Conservation (phyloP, 148 eudicot genomes). For the Vaccinium vitisidaea region DNA sequence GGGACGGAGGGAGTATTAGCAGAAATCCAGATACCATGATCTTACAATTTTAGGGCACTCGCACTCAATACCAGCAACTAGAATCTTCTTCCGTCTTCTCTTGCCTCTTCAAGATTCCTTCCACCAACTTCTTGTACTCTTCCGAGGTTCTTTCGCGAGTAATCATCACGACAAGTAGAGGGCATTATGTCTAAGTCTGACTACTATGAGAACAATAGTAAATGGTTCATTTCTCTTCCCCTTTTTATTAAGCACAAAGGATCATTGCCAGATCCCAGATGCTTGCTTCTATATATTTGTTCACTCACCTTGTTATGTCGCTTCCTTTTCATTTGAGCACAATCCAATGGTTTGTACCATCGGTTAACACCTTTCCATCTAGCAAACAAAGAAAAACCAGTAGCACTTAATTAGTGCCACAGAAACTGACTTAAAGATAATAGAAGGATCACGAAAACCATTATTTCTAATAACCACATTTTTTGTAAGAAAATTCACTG, state of each 20-base stretch:
- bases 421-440: neutral
- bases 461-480: too few species aligned
- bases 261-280: neutral
- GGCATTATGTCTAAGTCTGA: neutral
- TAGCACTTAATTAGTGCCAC: neutral
- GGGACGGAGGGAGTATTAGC: too few species aligned
- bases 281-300: neutral
- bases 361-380: conserved; percentile 82
- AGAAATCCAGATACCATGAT: neutral
- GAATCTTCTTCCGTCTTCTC: conserved; percentile 65
- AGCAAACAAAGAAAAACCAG: neutral
- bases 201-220: neutral
- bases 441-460: neutral
- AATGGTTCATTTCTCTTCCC: neutral
- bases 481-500: neutral
- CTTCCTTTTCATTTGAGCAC: conserved; percentile 61
- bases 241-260: neutral
- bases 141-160: conserved; percentile 78
- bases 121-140: conserved; percentile 68
- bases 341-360: conserved; percentile 47
- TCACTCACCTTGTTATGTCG: conserved; percentile 65
- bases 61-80: conserved; percentile 88
- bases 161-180: neutral
- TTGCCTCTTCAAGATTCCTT: conserved; percentile 57
- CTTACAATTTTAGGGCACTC: conserved; percentile 89